Base-by-base conservation (phyloP, 306 rosid genomes). In the Acacia acuminata region DNA sequence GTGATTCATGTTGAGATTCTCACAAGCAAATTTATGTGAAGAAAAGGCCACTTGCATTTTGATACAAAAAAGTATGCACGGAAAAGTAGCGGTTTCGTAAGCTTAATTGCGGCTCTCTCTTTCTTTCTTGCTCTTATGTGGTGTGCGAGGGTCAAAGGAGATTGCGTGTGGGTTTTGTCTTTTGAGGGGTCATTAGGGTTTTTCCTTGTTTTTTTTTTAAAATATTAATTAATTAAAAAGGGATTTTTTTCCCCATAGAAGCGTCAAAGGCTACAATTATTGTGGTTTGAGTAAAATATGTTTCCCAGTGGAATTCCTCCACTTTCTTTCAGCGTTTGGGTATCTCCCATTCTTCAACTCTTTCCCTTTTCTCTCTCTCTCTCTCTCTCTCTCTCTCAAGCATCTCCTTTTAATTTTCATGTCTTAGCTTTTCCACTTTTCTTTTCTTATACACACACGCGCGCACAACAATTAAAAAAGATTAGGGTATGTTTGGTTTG, bases 121-220 rank as follows among this genome's bases (percentile, higher is more conserved):
- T n/a, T 56, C 20, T 53, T n/a, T 83, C 19, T 51, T 51, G 58
- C 58, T 45, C 71, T 42, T 34, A 75, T 24, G 75, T 51, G 53
- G 53, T 17, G 27, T 60, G 73, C 13, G 76, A 83, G 89, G 90
- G 94, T 94, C 98, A 92, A 90, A 87, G 90, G 91, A 76, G 91
- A 78, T 92, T 91, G 98, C 97, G 98, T 94, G 97, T 86, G 92
- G 92, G 88, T 83, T 84, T 94, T 81, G 84, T 86, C 84, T 83
- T 71, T 71, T 68, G 14, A 8, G 24, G 42, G 71, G 77, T 25
- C 79, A n/a, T 70, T n/a, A 42, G 8, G 17, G 34, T 25, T 10
- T 13, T 45, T 70, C 14, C 25, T 22, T 9, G 5, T 22, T 58
- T 58, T 58, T 22, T 27, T 27, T 27, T 27, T 27, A 27, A 27